Evolutionary conservation across 495 filamentous ascomycete genomes (phyloP).

Genomic region (Glutinoglossum americanum): DNA sequence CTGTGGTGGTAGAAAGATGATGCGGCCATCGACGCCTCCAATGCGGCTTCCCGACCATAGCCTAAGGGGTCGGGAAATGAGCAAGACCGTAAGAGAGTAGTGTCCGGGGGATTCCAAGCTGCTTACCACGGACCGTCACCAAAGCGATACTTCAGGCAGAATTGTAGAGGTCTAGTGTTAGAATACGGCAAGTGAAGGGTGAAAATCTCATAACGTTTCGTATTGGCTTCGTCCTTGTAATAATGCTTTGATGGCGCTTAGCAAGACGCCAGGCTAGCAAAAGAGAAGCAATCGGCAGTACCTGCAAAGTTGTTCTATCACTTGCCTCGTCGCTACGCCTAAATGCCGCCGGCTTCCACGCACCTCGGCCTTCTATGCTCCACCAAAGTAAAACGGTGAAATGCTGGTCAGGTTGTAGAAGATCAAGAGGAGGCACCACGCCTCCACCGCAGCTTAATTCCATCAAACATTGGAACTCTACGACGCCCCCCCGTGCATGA

Average conservation of each 20-base stretch:
- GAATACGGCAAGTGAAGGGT: not conserved
- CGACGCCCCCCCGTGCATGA: not conserved
- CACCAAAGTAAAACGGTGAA: not conserved
- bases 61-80: not conserved
- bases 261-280: not conserved
- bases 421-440: not conserved
- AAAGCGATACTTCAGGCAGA: constrained; percentile 11
- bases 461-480: not conserved
- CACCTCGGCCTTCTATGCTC: not conserved
- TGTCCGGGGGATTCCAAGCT: not conserved
- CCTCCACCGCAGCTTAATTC: not conserved
- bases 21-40: constrained; percentile 7
- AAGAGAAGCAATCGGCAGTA: not conserved
- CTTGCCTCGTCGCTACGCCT: not conserved
- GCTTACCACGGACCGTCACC: constrained; percentile 9
- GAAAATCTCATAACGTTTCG: not conserved
- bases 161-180: constrained; percentile 8
- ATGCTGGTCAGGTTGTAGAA: not conserved
- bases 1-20: not conserved
- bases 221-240: not conserved
- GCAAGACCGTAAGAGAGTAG: too few relatives aligned
- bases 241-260: not conserved
- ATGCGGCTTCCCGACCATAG: constrained; percentile 12
- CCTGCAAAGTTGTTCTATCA: not conserved
- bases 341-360: not conserved